Base-by-base conservation (phyloP, 2,329 filamentous ascomycete species). In the Venturia aucupariae region DNA sequence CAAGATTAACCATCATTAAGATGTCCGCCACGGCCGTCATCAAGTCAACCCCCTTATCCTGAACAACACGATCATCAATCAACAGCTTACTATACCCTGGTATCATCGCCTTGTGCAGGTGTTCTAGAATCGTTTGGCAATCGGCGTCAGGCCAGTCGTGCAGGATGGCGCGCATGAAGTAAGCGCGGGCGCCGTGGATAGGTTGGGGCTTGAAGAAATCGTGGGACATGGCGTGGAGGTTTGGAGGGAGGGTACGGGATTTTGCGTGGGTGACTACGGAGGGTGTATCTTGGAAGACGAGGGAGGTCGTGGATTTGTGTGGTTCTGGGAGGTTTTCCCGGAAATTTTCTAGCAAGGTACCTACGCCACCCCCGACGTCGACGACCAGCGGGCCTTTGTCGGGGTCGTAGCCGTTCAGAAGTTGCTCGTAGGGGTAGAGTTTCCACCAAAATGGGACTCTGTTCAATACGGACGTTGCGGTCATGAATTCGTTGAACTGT, bases 141-240 rank as follows among this genome's bases (percentile, higher is more conserved):
- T 72, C 68, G 3, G 68, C 68, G 54, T 74, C 70, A 0, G 68
- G 66, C 72, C 72, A 75, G 64, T 75, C 72, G 61, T 75, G 73
- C 59, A 75, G 63, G 19, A 75, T 70, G 46, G 71, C 68, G 13
- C 70, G 66, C 10, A 75, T 62, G 35, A 73, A 72, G 63, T 74
- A 75, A 38, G 72, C 71, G 42, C 72, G 71, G 1, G 72, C 73
- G 5, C 67, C 69, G 6, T 68, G 67, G 55, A 73, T 63, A 1
- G 69, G 67, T 39, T 75, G 73, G 1, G 67, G 64, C 1, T 61
- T 69, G 66, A 75, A 75, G 68, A 75, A 75, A 59, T 75, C 70
- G 32, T 75, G 69, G 11, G 62, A 64, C 39, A 67, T 63, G 35
- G 73, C 74, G 13, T 41, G 2, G 19, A 66, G 4, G 19, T 57